Evolutionary conservation across 2,329 filamentous ascomycete genomes (phyloP), one percentile per base, ranked within the genome.

Genomic region (Ilyonectria mors-panacis): DNA sequence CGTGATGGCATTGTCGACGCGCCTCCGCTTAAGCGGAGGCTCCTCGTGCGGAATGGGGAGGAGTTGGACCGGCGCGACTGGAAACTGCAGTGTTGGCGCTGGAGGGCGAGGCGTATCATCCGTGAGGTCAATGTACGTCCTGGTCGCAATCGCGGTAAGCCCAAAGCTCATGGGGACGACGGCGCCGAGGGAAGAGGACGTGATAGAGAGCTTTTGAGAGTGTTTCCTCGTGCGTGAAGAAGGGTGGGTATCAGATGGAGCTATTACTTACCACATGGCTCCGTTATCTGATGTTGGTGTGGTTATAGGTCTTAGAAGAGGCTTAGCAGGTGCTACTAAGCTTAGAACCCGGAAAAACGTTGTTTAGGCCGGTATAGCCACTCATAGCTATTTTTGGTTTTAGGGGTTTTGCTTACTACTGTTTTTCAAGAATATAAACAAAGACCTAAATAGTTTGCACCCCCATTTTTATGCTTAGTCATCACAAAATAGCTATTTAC

Each of bases 21-120:
- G 77, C 60, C 75, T 73, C 42, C 75, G 73, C 70, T 82, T 82
- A 7, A 66, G 59, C 7, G 77, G 76, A 54, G 80, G 77, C 57
- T 76, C 77, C 21, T 74, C 66, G 13, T 59, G 66, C 15, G 64
- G 56, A 12, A 63, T 15, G 0, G 63, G 67, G 15, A 69, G 45
- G 1, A 70, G 37, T n/a, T 58, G 39, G 15, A 73, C 42, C 10
- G 70, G 59, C 7, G 61, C 67, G 30, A 61, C 54, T 10, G 65
- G 65, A 47, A 35, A 37, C 13, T 47, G 10, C 10, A 56, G 59
- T 19, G 68, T 33, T 8, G 35, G 6, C 19, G 68, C 26, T 8
- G 35, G 6, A 13, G 56, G 39, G 4, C 23, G 66, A 44, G 65
- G 67, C 6, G 70, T 54, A 37, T 75, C 75, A 45, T 63, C 69